Base-by-base conservation (phyloP, 805 yeast species). In the Suhomyces emberorum region DNA sequence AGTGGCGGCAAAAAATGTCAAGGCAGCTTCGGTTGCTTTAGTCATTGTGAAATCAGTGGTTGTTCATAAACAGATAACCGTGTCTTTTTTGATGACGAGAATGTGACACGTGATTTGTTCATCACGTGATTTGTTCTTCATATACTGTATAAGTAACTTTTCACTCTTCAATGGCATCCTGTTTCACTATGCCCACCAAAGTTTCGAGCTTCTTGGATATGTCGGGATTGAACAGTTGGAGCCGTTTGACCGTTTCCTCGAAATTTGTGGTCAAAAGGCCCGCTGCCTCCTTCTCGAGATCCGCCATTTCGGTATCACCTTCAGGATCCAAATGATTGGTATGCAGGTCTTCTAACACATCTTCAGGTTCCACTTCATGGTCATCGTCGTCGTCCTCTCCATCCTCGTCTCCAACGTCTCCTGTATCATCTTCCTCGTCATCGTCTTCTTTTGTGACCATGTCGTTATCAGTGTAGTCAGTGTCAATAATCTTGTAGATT, bases 1-100 rank as follows among this genome's bases (percentile, higher is more conserved):
- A 4, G 72, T 54, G n/a, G 69, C 49, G 15, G 73, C 63, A 42
- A 71, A 69, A 19, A 71, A 44, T 4, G 74, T 59, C 41, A 72
- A 57, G 18, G 64, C 65, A 7, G 86, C 67, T 51, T 82, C 83
- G 15, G 81, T 72, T 37, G 85, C 84, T 55, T 77, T 80, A 23
- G 87, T 79, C 88, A 81, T 81, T 28, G 23, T 32, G 26, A 23
- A n/a, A 9, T 11, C 8, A 14, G 26, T 7, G n/a, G 26, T 5
- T 5, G 5, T n/a, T 7, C 6, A 23, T 23, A 23, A 23, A 23
- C 26, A 23, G 8, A 23, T 23, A 23, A 26, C 29, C 29, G 29
- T 26, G 29, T 26, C 29, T 26, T 26, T 26, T 26, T 26, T 26
- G 17, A n/a, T 15, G 29, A 26, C 26, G 26, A 23, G 26, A 7